Evolutionary conservation across 495 filamentous ascomycete genomes (phyloP).

Genomic region (Penicillium simplicissimum): DNA sequence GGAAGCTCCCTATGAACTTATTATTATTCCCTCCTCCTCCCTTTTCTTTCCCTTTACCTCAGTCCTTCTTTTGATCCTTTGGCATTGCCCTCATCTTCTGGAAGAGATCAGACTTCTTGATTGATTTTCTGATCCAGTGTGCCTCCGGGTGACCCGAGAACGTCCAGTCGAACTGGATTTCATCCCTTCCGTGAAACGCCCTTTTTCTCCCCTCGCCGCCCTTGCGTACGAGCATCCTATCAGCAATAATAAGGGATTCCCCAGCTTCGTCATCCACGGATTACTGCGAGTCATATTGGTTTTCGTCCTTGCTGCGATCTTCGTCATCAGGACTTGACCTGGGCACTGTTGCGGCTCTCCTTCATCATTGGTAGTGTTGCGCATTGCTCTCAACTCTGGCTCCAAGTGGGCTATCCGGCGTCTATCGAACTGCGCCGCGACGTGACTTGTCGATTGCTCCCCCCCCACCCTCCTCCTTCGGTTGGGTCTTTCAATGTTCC

Average conservation of each 20-base stretch:
- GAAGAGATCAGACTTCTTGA: not conserved
- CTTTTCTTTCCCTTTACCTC: constrained; percentile 25
- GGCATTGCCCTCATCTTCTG: not conserved
- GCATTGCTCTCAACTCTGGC: constrained; percentile 14
- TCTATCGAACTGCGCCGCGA: constrained; percentile 15
- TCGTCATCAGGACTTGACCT: constrained; percentile 21
- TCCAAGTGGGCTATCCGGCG: constrained; percentile 7
- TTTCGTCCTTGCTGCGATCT: constrained; percentile 40
- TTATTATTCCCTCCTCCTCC: constrained; percentile 18
- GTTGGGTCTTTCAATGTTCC: constrained; percentile 22
- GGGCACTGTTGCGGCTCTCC: constrained; percentile 2
- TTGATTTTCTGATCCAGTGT: constrained; percentile 21
- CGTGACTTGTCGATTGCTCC: constrained; percentile 22
- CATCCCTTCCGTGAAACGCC: constrained; percentile 18
- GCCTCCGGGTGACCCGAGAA: constrained; percentile 35
- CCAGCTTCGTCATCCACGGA: constrained; percentile 20
- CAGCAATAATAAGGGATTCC: constrained; percentile 11
- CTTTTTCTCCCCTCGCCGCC: constrained; percentile 21
- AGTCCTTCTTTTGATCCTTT: constrained; percentile 25
- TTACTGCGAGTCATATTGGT: constrained; percentile 19
- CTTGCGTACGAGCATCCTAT: constrained; percentile 34
- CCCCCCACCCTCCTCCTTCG: not conserved
- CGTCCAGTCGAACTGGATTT: constrained; percentile 17
- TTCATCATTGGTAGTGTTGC: not conserved
- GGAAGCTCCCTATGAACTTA: constrained; percentile 17